A percentile compares a stretch with the other conserved stretches of the same genome.
These are phyloP conservation scores for Candida silvicultrix DNA, from an alignment of 805 yeast genomes.

Conservation along the genomic window DNA sequence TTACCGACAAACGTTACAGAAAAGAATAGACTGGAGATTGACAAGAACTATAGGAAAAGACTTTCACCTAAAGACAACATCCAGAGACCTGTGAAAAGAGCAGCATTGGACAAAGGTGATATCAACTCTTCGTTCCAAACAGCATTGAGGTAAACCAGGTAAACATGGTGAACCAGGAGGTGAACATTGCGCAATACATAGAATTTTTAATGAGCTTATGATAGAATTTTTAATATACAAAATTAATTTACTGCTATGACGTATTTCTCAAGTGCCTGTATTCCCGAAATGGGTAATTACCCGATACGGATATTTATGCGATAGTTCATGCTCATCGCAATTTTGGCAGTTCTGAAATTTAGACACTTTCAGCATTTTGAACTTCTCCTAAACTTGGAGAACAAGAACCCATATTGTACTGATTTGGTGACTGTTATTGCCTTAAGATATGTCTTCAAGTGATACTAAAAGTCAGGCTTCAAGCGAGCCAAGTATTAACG, in stretches of 20 bases:
- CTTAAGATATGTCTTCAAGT: not conserved
- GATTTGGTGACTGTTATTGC: no score
- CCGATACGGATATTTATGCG: not conserved
- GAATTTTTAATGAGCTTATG: not conserved
- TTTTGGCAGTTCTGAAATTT: not conserved
- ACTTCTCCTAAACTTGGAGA: not conserved
- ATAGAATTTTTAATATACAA: no score
- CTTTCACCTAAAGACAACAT: conserved; percentile 2
- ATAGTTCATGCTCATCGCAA: not conserved
- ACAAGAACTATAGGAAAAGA: conserved; percentile 4
- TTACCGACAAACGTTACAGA: conserved; percentile 1
- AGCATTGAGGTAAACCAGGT: not conserved
- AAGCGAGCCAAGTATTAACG: not conserved
- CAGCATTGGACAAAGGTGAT: conserved; percentile 22
- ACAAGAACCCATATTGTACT: no score
- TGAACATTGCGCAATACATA: not conserved
- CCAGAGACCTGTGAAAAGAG: conserved; percentile 20
- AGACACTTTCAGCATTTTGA: no score
- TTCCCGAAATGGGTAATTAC: no score
- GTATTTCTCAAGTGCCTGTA: no score
- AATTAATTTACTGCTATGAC: no score
- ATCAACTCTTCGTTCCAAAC: conserved; percentile 19
- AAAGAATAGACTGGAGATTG: not conserved
- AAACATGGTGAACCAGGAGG: no score
- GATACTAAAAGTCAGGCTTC: not conserved